Conservation (phyloP, 139 green algal species). For the Picochlorum costavermella region DNA sequence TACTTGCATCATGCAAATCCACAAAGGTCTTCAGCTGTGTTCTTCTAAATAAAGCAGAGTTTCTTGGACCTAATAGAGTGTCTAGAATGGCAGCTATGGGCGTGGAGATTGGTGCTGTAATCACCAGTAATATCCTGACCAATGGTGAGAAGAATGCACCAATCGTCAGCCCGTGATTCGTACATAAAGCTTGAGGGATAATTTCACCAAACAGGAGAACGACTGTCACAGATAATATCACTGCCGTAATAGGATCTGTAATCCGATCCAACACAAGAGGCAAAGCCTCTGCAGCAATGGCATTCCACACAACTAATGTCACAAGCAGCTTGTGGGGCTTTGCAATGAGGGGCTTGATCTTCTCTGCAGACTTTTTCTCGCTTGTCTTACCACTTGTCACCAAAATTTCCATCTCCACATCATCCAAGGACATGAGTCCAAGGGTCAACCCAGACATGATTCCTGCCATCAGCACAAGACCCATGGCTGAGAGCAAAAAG, state of each 20-base stretch:
- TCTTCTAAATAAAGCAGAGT: conserved; percentile 58
- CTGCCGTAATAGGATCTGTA: conserved; percentile 42
- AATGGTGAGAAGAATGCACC: conserved; percentile 70
- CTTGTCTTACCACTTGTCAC: conserved; percentile 26
- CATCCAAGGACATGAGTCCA: conserved; percentile 50
- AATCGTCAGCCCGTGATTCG: conserved; percentile 71
- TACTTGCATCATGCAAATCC: conserved; percentile 60
- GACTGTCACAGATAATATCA: conserved; percentile 46
- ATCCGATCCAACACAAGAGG: conserved; percentile 62
- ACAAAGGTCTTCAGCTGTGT: conserved; percentile 83
- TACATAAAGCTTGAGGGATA: conserved; percentile 68
- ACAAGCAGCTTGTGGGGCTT: conserved; percentile 48
- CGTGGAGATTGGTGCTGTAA: conserved; percentile 40
- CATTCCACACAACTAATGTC: conserved; percentile 55
- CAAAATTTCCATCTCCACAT: conserved; percentile 53
- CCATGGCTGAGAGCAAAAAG: conserved; percentile 21
- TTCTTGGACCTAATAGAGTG: conserved; percentile 55
- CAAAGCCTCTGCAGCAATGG: conserved; percentile 45
- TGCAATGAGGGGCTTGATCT: conserved; percentile 31
- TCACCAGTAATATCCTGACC: conserved; percentile 63
- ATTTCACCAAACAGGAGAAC: conserved; percentile 66
- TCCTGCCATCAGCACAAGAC: conserved; percentile 42
- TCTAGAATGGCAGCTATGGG: conserved; percentile 81
- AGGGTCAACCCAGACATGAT: conserved; percentile 66
- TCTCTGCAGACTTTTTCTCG: conserved; percentile 29